A percentile compares a stretch with the other conserved stretches of the same genome.
Evolutionary conservation across 2,329 filamentous ascomycete genomes (phyloP).

Genomic region (Penicillium corylophilum): DNA sequence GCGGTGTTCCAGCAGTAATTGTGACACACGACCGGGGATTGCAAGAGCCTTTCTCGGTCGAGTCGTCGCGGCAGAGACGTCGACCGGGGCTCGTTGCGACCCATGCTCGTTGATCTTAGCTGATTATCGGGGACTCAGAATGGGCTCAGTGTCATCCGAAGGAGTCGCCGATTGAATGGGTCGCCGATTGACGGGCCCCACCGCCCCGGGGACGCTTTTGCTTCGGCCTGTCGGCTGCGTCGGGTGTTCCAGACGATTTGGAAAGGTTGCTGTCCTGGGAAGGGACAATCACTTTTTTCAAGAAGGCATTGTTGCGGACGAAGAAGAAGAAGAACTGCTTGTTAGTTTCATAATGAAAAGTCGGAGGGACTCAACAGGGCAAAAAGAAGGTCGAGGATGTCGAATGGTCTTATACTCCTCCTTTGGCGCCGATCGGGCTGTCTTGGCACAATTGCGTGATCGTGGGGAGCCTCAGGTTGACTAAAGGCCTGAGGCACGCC

Average conservation of each 20-base stretch:
- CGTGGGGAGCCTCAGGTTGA: slow-evolving; percentile 7
- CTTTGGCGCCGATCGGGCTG: slow-evolving; percentile 16
- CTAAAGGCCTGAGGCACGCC: not conserved
- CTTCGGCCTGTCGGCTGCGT: slow-evolving; percentile 26
- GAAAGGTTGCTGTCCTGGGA: not conserved
- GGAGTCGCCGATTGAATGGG: not conserved
- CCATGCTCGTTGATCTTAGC: not conserved
- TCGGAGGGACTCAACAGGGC: not conserved
- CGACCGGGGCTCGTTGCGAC: not conserved
- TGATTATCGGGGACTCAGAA: not conserved
- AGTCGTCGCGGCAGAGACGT: not conserved
- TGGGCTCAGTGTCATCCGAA: not conserved
- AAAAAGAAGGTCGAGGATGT: slow-evolving; percentile 18
- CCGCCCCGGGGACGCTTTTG: slow-evolving; percentile 21
- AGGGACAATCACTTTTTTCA: not conserved
- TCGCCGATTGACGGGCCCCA: slow-evolving; percentile 21
- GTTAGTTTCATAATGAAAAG: not conserved
- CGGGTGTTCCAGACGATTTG: slow-evolving; percentile 6
- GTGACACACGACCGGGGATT: slow-evolving; percentile 1
- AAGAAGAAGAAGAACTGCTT: not conserved
- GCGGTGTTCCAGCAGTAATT: not conserved
- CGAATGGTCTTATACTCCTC: slow-evolving; percentile 29
- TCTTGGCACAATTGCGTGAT: slow-evolving; percentile 40
- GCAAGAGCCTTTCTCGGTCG: slow-evolving; percentile 5
- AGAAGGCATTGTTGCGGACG: not conserved